These are phyloP conservation scores for Escallonia rubra DNA, from an alignment of 129 eudicot species.

Conservation along the genomic window DNA sequence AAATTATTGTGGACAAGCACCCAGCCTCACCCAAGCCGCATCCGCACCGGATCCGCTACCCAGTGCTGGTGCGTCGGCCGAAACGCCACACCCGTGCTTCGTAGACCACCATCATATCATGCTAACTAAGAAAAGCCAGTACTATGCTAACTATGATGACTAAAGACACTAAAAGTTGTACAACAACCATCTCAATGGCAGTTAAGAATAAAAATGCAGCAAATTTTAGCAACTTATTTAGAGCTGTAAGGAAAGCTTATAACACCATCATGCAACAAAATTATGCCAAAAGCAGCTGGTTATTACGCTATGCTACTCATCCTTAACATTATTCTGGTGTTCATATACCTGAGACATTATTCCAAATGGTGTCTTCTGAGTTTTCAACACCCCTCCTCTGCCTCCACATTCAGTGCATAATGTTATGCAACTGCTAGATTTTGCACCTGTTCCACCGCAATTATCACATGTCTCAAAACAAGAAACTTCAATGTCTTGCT, in stretches of 20 bases:
- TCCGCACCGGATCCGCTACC: too few relatives aligned
- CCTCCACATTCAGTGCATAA: slow-evolving; percentile 72
- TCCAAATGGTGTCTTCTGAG: slow-evolving; percentile 85
- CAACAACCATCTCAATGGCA: too few relatives aligned
- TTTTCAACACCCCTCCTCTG: slow-evolving; percentile 59
- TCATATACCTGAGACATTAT: slow-evolving; percentile 75
- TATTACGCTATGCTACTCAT: neutral
- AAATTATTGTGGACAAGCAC: too few relatives aligned
- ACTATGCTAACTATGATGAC: too few relatives aligned
- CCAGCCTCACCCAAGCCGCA: too few relatives aligned
- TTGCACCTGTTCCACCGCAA: slow-evolving; percentile 93
- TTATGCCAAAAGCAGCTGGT: neutral
- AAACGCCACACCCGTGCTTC: too few relatives aligned
- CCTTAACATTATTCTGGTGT: neutral
- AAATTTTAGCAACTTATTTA: neutral
- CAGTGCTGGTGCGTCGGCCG: too few relatives aligned
- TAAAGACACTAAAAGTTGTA: too few relatives aligned
- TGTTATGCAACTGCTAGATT: slow-evolving; percentile 45
- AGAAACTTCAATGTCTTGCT: slow-evolving; percentile 54
- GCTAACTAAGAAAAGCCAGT: too few relatives aligned
- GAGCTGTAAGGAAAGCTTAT: neutral
- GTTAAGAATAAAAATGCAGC: neutral
- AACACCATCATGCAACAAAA: neutral
- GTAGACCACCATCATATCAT: too few relatives aligned
- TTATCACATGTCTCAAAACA: slow-evolving; percentile 59